Percentiles rank a stretch among this genome's conserved stretches.
Conservation (phyloP, 2,329 filamentous ascomycete species). For the Ophiocordyceps robertsii region DNA sequence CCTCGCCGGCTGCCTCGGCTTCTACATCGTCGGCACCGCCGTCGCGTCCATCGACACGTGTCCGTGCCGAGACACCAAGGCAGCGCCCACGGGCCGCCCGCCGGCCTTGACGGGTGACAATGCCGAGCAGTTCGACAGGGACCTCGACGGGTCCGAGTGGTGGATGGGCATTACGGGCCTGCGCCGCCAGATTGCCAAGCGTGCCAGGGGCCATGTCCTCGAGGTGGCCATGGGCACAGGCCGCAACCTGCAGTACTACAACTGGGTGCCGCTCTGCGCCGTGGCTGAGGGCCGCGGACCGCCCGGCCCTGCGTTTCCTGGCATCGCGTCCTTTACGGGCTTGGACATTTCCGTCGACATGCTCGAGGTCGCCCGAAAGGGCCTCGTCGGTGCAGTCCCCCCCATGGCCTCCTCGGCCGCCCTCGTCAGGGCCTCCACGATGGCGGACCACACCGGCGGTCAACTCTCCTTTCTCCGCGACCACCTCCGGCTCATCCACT, state of each 20-base stretch:
- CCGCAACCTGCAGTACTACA: constrained; percentile 45
- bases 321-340: constrained; percentile 44
- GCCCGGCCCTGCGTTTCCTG: constrained; percentile 3
- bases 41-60: constrained; percentile 19
- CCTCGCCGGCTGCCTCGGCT: constrained; percentile 30
- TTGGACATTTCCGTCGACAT: constrained; percentile 48
- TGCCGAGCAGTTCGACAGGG: constrained; percentile 43
- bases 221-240: constrained; percentile 52
- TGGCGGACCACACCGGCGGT: constrained; percentile 20
- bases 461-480: constrained; percentile 24
- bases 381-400: constrained; percentile 32
- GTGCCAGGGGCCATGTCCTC: constrained; percentile 42
- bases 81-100: constrained; percentile 33
- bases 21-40: constrained; percentile 29
- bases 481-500: constrained; percentile 32
- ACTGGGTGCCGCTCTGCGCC: constrained; percentile 32
- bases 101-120: constrained; percentile 29
- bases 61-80: constrained; percentile 8
- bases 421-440: constrained; percentile 17
- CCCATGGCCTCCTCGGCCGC: constrained; percentile 18
- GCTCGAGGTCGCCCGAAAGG: constrained; percentile 41
- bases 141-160: constrained; percentile 43
- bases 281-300: constrained; percentile 5
- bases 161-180: constrained; percentile 41
- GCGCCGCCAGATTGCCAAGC: constrained; percentile 31